Base-by-base conservation (phyloP, 2,329 filamentous ascomycete genomes). In the Verruconis gallopava region DNA sequence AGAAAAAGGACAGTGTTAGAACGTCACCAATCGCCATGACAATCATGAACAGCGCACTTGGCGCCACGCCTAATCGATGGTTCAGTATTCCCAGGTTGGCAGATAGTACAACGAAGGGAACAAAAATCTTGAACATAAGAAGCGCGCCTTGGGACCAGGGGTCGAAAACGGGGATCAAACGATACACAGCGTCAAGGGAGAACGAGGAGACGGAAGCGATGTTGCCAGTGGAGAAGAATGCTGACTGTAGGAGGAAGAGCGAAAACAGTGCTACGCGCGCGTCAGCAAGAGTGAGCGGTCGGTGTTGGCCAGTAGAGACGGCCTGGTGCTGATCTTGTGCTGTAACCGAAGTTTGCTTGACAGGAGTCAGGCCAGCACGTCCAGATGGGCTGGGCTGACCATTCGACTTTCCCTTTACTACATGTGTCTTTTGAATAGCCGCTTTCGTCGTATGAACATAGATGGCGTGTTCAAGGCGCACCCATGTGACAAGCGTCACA, bases 141-240 rank as follows among this genome's bases (percentile, higher is more conserved):
- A 98, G 71, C 0, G 86, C 85, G 20, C 79, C 84, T 61, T 98
- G 93, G 1, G 79, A 82, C 58, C 96, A 93, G 9, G 91, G 91
- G 55, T 89, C 85, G 60, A 98, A 98, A 47, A 98, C 68, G 3
- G 91, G 91, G 38, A 96, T 72, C 4, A 98, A 75, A 2, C 91
- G 79, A 57, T 71, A 75, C 4, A 98, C 91, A 52, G 83, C 88
- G 45, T 96, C 91, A 32, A 98, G 69, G 47, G 83, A 93, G 66
- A 98, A 98, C 1, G 85, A 84, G 13, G 88, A 93, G 43, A 98
- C 65, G 0, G 89, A 95, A 1, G 91, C 91, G 44, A 98, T 77
- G 64, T 98, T 98, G 48, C 91, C 91, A 0, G 89, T 96, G 63
- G 80, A 85, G 72, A 96, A 98, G 63, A 98, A 98, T 40, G 82